These are phyloP conservation scores for Cicer chorassanicum DNA, from an alignment of 306 rosid genomes.

Conservation along the genomic window DNA sequence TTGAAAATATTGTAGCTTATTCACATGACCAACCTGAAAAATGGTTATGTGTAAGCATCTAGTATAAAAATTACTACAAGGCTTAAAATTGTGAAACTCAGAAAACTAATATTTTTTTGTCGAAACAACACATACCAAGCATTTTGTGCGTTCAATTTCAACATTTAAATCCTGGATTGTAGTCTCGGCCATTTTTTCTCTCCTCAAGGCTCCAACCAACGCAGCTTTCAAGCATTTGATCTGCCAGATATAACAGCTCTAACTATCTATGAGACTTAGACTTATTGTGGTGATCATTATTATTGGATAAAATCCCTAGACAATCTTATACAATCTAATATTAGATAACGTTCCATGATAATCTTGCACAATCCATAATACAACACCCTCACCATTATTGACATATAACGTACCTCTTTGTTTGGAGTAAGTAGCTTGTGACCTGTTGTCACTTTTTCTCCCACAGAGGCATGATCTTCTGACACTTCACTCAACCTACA, in stretches of 20 bases:
- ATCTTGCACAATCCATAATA: constrained; percentile 32
- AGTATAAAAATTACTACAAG: background rate
- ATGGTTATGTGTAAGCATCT: background rate
- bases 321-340: constrained; percentile 26
- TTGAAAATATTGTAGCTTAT: constrained; percentile 16
- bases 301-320: constrained; percentile 23
- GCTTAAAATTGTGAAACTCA: constrained; percentile 17
- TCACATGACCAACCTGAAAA: constrained; percentile 15
- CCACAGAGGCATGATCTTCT: constrained; percentile 49
- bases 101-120: constrained; percentile 18
- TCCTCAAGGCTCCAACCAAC: constrained; percentile 74
- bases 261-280: constrained; percentile 35
- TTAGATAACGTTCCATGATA: constrained; percentile 9
- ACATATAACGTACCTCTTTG: constrained; percentile 57
- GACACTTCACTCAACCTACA: constrained; percentile 53
- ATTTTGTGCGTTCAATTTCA: constrained; percentile 61
- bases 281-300: background rate
- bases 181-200: constrained; percentile 76
- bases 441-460: constrained; percentile 47
- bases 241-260: constrained; percentile 59
- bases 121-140: constrained; percentile 60
- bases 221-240: constrained; percentile 61
- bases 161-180: constrained; percentile 64
- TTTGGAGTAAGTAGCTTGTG: constrained; percentile 46
- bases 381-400: constrained; percentile 15